A percentile compares a stretch with the other conserved stretches of the same genome.
phyloP scores from a whole-genome alignment of 192 early-diverging fungal genomes.

The Coemansia guatemalensis region DNA sequence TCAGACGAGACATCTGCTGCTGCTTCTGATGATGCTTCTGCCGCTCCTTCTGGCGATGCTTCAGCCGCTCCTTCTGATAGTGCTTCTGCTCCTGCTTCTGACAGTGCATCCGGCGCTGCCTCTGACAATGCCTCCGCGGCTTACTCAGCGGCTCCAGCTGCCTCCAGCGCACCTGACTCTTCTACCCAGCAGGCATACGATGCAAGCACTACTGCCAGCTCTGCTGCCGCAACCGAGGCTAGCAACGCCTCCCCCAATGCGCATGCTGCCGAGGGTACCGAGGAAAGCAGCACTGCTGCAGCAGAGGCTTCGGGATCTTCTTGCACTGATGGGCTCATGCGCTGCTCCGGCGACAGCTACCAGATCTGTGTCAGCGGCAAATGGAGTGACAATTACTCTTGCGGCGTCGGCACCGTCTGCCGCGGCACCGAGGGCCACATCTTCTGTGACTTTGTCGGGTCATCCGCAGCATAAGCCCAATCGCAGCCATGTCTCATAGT shows the following conservation, averaged over 20 bases:
- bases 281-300: not conserved
- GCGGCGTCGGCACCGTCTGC: conserved; percentile 36
- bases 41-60: not conserved
- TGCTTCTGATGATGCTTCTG: conserved; percentile 3
- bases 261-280: not conserved
- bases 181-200: not conserved
- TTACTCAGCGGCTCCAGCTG: conserved; percentile 5
- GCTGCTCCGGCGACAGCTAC: conserved; percentile 30
- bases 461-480: not conserved
- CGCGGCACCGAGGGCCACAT: conserved; percentile 23
- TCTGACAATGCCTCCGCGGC: not conserved
- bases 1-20: not conserved
- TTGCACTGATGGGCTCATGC: conserved; percentile 26
- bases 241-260: not conserved
- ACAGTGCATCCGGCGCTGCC: not conserved
- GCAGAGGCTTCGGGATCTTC: not conserved
- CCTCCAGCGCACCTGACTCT: conserved; percentile 8
- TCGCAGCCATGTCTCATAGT: no score
- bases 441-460: conserved; percentile 24
- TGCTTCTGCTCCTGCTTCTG: conserved; percentile 1
- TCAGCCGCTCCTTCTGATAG: conserved; percentile 4
- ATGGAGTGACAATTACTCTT: conserved; percentile 29
- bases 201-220: not conserved
- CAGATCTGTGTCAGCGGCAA: conserved; percentile 29
- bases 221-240: not conserved